These are phyloP conservation scores for Rosa chinensis DNA, from an alignment of 306 rosid genomes.

Conservation along the genomic window DNA sequence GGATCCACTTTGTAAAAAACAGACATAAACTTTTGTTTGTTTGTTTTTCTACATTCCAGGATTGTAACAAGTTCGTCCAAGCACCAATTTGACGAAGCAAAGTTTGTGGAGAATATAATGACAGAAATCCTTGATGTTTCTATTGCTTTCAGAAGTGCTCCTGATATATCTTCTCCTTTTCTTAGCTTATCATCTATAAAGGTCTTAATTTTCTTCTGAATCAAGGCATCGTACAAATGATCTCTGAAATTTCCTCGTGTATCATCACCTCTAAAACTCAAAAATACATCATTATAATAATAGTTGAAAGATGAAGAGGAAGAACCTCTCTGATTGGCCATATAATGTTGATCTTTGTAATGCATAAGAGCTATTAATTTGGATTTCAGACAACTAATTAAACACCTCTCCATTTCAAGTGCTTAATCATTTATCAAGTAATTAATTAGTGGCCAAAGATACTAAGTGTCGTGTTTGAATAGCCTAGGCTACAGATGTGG, in stretches of 20 bases:
- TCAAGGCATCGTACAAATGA: not conserved
- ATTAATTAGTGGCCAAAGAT: not conserved
- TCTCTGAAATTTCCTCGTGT: not conserved
- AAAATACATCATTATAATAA: not conserved
- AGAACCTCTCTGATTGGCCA: not conserved
- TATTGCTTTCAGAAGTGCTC: not conserved
- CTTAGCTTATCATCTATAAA: not conserved
- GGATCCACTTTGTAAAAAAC: not conserved
- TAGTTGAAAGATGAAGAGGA: not conserved
- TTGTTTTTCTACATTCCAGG: not conserved
- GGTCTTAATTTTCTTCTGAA: not conserved
- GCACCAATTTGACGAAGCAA: not conserved
- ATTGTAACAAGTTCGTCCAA: not conserved
- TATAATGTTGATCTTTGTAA: no score
- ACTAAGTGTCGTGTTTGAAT: not conserved
- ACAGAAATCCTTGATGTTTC: not conserved
- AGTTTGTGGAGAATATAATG: not conserved
- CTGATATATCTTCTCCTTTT: not conserved
- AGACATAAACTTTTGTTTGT: not conserved
- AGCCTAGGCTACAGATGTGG: no score
- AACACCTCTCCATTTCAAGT: not conserved
- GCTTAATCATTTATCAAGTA: not conserved
- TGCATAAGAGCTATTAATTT: no score
- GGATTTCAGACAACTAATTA: not conserved
- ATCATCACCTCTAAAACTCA: not conserved